A percentile compares a stretch with the other conserved stretches of the same genome.
These are phyloP conservation scores for Pinus albicaulis DNA, from an alignment of 75 land plant species.

Conservation along the genomic window DNA sequence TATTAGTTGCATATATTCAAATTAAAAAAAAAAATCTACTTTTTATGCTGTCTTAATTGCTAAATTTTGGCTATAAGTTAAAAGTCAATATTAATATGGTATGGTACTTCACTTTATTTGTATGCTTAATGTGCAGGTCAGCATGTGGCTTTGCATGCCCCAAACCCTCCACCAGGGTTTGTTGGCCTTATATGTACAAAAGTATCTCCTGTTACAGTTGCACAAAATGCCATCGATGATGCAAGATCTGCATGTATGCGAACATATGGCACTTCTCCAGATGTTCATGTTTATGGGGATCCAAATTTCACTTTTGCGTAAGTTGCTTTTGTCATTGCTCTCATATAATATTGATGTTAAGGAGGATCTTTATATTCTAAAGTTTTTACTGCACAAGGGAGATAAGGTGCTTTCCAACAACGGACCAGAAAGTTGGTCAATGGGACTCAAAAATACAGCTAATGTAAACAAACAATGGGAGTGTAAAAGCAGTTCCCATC, in stretches of 20 bases:
- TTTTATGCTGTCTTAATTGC: neutral
- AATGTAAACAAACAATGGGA: no score
- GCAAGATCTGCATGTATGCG: constrained; percentile 82
- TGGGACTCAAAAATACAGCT: no score
- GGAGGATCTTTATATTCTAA: neutral
- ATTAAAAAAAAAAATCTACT: neutral
- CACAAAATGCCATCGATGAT: constrained; percentile 87
- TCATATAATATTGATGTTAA: neutral
- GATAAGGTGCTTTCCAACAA: neutral
- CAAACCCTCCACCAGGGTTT: constrained; percentile 66
- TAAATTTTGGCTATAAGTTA: neutral
- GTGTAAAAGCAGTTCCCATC: no score
- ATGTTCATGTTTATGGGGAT: constrained; percentile 90
- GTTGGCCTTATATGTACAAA: constrained; percentile 87
- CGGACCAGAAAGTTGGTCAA: no score
- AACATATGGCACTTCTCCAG: constrained; percentile 96
- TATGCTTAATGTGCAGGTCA: constrained; percentile 63
- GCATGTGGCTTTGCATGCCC: constrained; percentile 96
- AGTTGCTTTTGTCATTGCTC: constrained; percentile 16
- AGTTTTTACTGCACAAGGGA: neutral
- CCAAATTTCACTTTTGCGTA: constrained; percentile 98
- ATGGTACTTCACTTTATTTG: neutral
- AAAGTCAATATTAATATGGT: neutral
- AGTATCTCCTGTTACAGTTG: constrained; percentile 82
- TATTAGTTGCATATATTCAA: neutral